These are phyloP conservation scores for Marasmius fiardii DNA, from an alignment of 1,284 basidiomycete species.

Conservation along the genomic window DNA sequence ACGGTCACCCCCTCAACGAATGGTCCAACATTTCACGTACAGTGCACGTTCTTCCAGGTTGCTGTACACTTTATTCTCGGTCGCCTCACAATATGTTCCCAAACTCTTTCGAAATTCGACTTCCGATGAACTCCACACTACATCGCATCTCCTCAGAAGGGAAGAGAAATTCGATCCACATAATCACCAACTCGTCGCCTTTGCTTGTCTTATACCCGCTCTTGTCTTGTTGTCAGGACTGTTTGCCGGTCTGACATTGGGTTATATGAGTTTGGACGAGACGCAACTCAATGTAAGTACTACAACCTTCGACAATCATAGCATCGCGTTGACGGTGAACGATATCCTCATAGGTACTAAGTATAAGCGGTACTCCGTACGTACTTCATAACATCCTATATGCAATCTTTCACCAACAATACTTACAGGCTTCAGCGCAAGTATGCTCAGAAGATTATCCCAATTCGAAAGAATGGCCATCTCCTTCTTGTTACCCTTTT, in stretches of 20 bases:
- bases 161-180: constrained; percentile 27
- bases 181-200: constrained; percentile 37
- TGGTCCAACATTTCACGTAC: constrained; percentile 19
- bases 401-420: constrained; percentile 4
- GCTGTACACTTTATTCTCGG: constrained; percentile 40
- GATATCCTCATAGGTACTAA: constrained; percentile 47
- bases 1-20: constrained; percentile 15
- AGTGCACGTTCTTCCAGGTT: constrained; percentile 36
- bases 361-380: constrained; percentile 78
- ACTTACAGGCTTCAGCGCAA: constrained; percentile 63
- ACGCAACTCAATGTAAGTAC: constrained; percentile 70
- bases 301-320: neutral
- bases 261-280: constrained; percentile 93
- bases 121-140: constrained; percentile 2
- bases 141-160: constrained; percentile 26
- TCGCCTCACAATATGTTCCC: constrained; percentile 43
- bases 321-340: neutral
- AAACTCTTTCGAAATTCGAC: constrained; percentile 25
- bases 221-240: constrained; percentile 61
- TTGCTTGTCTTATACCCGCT: constrained; percentile 54
- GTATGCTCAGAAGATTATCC: constrained; percentile 84
- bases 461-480: constrained; percentile 84
- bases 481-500: constrained; percentile 81
- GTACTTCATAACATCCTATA: constrained; percentile 20
- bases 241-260: constrained; percentile 46